A percentile compares a stretch with the other conserved stretches of the same genome.
These are phyloP conservation scores for Lodderomyces parapsilosis DNA, from an alignment of 1,139 yeast genomes.

Conservation along the genomic window DNA sequence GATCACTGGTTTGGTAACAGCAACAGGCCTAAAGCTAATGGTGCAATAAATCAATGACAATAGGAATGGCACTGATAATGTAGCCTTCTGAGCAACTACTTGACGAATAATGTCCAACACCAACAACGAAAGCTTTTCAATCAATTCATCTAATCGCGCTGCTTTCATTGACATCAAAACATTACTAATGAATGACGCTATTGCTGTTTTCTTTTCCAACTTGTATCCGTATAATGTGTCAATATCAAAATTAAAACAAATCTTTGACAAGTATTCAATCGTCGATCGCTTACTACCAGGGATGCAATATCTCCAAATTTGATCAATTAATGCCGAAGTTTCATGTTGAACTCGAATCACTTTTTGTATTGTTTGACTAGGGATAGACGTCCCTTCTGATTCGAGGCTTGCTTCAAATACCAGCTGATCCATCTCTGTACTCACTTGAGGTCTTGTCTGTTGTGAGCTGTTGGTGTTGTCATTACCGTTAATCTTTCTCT, in stretches of 20 bases:
- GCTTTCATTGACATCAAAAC: conserved; percentile 43
- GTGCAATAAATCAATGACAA: conserved; percentile 53
- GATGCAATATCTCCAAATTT: conserved; percentile 40
- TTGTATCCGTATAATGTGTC: conserved; percentile 28
- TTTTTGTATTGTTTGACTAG: conserved; percentile 9
- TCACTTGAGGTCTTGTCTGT: background rate
- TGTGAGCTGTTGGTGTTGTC: conserved; percentile 1
- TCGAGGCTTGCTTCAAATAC: background rate
- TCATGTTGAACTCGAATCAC: conserved; percentile 33
- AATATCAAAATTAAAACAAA: conserved; percentile 39
- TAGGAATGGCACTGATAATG: conserved; percentile 53
- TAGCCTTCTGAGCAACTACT: conserved; percentile 22
- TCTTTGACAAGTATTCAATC: conserved; percentile 47
- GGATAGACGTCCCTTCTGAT: background rate
- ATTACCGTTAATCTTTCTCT: conserved; percentile 5
- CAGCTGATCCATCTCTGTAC: background rate
- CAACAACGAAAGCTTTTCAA: conserved; percentile 38
- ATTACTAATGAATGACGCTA: conserved; percentile 31
- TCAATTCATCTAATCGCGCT: conserved; percentile 42
- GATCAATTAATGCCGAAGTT: conserved; percentile 35
- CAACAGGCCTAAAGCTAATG: conserved; percentile 56
- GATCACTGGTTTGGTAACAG: conserved; percentile 39
- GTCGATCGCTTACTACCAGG: conserved; percentile 52
- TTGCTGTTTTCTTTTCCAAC: conserved; percentile 29
- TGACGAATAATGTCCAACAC: conserved; percentile 34